phyloP scores from a whole-genome alignment of 2,329 filamentous ascomycete genomes.

The Verticillium zaregamsianum region DNA sequence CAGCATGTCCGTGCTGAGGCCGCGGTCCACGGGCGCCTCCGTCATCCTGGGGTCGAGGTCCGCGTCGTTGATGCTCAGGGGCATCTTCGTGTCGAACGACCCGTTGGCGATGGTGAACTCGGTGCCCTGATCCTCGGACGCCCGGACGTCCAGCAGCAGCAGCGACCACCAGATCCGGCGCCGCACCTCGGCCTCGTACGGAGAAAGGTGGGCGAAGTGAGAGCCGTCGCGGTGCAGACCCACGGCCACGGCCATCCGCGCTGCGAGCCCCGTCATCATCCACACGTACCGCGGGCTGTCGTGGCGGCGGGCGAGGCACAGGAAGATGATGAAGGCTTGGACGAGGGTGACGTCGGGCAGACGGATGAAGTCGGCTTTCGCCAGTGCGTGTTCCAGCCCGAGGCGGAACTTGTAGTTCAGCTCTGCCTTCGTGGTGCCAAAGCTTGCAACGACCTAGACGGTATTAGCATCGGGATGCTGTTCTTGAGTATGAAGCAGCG shows the following conservation, averaged over 20 bases:
- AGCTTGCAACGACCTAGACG: slow-evolving; percentile 29
- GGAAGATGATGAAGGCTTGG: slow-evolving; percentile 58
- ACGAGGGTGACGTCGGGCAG: slow-evolving; percentile 55
- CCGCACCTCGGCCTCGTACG: slow-evolving; percentile 58
- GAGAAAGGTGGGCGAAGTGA: slow-evolving; percentile 45
- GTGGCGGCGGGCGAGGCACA: slow-evolving; percentile 47
- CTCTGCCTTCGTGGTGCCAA: slow-evolving; percentile 41
- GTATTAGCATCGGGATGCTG: background rate
- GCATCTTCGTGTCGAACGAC: slow-evolving; percentile 48
- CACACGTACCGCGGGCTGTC: slow-evolving; percentile 54
- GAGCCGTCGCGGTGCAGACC: slow-evolving; percentile 56
- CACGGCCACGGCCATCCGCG: slow-evolving; percentile 49
- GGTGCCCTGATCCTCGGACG: slow-evolving; percentile 50
- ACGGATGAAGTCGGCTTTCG: slow-evolving; percentile 57
- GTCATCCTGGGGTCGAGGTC: slow-evolving; percentile 45
- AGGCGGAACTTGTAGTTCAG: slow-evolving; percentile 45
- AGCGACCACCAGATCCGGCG: slow-evolving; percentile 60
- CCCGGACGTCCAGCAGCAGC: slow-evolving; percentile 51
- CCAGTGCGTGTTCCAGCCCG: slow-evolving; percentile 54
- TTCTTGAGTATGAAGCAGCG: slow-evolving; percentile 2
- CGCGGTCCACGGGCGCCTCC: slow-evolving; percentile 39
- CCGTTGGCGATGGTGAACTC: slow-evolving; percentile 40
- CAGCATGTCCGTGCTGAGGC: slow-evolving; percentile 51
- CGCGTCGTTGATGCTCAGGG: slow-evolving; percentile 53
- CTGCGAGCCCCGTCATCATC: slow-evolving; percentile 60